Base-by-base conservation (phyloP, 2,329 filamentous ascomycete genomes). In the Phialophora verrucosa region DNA sequence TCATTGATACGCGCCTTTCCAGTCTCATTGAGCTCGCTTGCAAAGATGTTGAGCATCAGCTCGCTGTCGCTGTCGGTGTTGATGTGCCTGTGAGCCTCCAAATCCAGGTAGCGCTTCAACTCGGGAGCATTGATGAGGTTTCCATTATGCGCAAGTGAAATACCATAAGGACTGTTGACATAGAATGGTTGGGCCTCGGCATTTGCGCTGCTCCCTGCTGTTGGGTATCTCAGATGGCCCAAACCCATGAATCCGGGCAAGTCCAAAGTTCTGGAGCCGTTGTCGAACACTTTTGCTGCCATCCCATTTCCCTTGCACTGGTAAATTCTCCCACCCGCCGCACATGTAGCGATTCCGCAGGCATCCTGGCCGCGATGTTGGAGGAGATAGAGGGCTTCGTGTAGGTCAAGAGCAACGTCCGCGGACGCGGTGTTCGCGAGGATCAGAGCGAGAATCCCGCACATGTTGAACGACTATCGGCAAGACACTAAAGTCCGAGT, bases 111-210 rank as follows among this genome's bases (percentile, higher is more conserved):
- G 67, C 83, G 79, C 76, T 86, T 87, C 56, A 96, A 82, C 60
- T 91, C 88, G 1, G 84, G 83, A 4, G 89, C 87, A 75, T 96
- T 92, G 82, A 96, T 91, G 55, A 97, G 83, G 79, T 97, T 97
- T 67, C 93, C 93, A 75, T 97, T 97, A 80, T 95, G 90, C 25
- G 89, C 86, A 76, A 95, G 86, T 74, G 86, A 91, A 73, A 96
- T 90, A 56, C 92, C 92, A 75, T 92, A 95, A 0, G 91, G 92
- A 65, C 85, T 87, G 81, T 96, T 96, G 74, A 95, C 92, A 76
- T 95, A 97, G 78, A 97, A 96, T 0, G 93, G 93, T 79, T 97
- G 93, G 11, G 92, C 91, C 79, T 97, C 92, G 7, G 92, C 89
- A 74, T 92, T 94, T 65, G 87, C 87, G 71, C 90, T 91, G 76